phyloP scores from a whole-genome alignment of 1,139 yeast species.

The Kodamaea suecica region DNA sequence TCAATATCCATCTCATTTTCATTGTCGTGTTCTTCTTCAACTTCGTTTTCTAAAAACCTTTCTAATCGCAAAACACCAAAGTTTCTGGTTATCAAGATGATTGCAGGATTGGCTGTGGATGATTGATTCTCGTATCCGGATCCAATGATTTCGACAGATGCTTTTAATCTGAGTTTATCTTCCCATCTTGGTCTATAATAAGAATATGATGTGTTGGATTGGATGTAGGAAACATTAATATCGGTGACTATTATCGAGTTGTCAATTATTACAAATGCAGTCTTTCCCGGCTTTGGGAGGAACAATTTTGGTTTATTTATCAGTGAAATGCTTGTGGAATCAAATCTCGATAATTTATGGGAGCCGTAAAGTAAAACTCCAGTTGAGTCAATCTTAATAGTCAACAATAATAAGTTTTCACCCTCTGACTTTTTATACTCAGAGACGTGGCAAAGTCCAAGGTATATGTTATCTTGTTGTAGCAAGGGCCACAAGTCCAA shows the following conservation, averaged over 20 bases:
- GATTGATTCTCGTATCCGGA: constrained; percentile 51
- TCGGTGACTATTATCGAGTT: constrained; percentile 67
- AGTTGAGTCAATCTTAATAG: constrained; percentile 51
- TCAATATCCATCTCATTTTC: constrained; percentile 8
- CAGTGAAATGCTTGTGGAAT: constrained; percentile 23
- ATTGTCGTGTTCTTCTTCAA: constrained; percentile 11
- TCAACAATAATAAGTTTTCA: constrained; percentile 43
- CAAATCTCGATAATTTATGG: constrained; percentile 42
- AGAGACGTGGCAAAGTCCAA: constrained; percentile 43
- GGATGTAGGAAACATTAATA: constrained; percentile 42
- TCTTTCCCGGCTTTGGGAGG: constrained; percentile 58
- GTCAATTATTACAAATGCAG: constrained; percentile 62
- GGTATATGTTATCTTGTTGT: constrained; percentile 37
- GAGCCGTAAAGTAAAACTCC: constrained; percentile 60
- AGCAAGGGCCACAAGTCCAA: constrained; percentile 52
- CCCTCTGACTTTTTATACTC: constrained; percentile 19
- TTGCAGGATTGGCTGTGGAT: constrained; percentile 35
- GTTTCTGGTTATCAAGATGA: constrained; percentile 49
- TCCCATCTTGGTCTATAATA: constrained; percentile 71
- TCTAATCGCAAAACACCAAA: constrained; percentile 67
- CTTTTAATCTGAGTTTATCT: constrained; percentile 60
- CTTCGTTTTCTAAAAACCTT: constrained; percentile 31
- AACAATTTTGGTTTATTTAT: constrained; percentile 48
- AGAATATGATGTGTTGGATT: constrained; percentile 22
- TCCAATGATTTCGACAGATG: constrained; percentile 56